Percentiles rank a stretch among this genome's conserved stretches.
These are phyloP conservation scores for Zygotorulaspora florentina DNA, from an alignment of 805 yeast species.

Conservation along the genomic window DNA sequence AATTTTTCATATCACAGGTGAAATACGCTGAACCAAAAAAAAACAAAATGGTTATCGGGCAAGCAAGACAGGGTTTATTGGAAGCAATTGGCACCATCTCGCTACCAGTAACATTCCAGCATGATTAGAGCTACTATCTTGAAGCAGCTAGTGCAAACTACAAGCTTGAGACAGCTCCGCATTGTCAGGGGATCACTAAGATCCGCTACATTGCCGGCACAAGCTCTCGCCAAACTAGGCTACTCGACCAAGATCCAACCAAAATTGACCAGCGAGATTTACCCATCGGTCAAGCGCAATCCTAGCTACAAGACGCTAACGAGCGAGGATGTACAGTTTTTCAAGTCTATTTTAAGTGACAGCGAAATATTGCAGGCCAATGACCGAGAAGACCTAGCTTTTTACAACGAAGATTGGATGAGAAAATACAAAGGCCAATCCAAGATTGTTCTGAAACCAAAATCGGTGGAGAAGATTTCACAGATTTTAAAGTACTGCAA, in stretches of 20 bases:
- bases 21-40: too few relatives aligned
- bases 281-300: constrained; percentile 54
- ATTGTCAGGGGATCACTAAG: not conserved
- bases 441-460: constrained; percentile 74
- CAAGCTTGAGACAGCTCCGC: constrained; percentile 3
- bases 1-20: too few relatives aligned
- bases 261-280: constrained; percentile 63
- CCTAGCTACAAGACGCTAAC: constrained; percentile 49
- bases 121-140: constrained; percentile 9
- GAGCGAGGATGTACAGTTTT: constrained; percentile 54
- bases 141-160: constrained; percentile 7
- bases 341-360: constrained; percentile 53
- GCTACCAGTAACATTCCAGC: not conserved
- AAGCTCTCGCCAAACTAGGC: not conserved
- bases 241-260: constrained; percentile 26
- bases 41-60: too few relatives aligned
- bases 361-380: constrained; percentile 43
- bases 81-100: too few relatives aligned
- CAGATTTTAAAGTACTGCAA: constrained; percentile 76
- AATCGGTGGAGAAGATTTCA: constrained; percentile 71
- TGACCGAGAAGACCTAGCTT: constrained; percentile 58
- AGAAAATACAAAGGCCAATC: constrained; percentile 89
- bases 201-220: not conserved
- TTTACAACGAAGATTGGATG: constrained; percentile 91
- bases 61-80: too few relatives aligned